Evolutionary conservation across 106 monocot genomes (phyloP), one percentile per base, ranked within the genome.

Genomic region (Dendrobium huoshanense): DNA sequence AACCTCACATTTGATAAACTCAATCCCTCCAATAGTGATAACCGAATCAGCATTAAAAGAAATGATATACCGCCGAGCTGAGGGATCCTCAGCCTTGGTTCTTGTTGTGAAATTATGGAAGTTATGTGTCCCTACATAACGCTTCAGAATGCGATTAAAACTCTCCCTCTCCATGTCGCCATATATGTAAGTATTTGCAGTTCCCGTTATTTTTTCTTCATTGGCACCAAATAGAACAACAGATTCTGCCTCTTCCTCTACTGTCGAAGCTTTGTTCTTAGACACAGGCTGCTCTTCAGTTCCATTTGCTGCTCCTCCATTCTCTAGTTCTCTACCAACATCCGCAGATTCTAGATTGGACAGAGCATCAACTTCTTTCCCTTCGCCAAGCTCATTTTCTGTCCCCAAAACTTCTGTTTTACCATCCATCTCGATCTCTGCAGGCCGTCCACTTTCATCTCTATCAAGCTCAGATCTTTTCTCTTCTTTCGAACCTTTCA

Each of bases 31-130:
- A 37, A 99, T 77, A 55, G 16, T 81, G 33, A 99, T 83, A 27
- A 91, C 80, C 33, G 15, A 41, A 84, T 88, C 85, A 4, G 92
- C 98, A 68, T 67, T 82, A 40, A 99, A 95, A 17, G 93, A 95
- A 20, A 99, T 83, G 56, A 99, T 95, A 67, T 87, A 93, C 41
- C 99, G 90, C 79, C 82, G 81, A 9, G 99, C 99, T 17, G 95
- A 82, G 33, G 95, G 95, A 55, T 99, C 99, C 73, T 99, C 99
- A 0, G 99, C 91, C 76, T 95, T 99, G 2, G 85, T 99, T 72
- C 95, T 93, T 0, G 99, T 93, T 1, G 99, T 99, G 78, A 99
- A 95, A 77, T 99, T 99, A 77, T 95, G 99, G 81, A 99, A 95
- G 59, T 99, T 99, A 82, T 99, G 99, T 6, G 89, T 91, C 18